phyloP scores from a whole-genome alignment of 2,329 filamentous ascomycete species.

The Fusarium secorum region DNA sequence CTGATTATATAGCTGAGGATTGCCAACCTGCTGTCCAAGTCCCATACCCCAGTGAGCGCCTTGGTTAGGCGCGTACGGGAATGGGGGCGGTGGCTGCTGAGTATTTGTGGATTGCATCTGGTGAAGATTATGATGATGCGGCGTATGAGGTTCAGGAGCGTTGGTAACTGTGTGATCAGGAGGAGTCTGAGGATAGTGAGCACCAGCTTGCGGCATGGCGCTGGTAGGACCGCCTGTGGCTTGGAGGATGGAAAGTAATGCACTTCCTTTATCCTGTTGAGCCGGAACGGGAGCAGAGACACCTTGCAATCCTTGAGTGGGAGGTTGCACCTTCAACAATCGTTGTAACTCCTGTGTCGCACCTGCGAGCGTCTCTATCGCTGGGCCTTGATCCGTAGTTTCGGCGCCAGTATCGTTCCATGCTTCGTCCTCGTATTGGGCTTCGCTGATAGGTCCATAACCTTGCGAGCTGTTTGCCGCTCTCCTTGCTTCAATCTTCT shows the following conservation, averaged over 20 bases:
- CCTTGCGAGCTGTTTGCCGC: slow-evolving; percentile 51
- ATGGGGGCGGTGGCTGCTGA: slow-evolving; percentile 46
- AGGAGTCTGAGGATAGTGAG: slow-evolving; percentile 57
- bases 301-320: slow-evolving; percentile 57
- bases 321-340: slow-evolving; percentile 63
- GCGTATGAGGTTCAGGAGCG: slow-evolving; percentile 62
- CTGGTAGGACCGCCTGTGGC: slow-evolving; percentile 38
- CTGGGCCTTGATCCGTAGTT: slow-evolving; percentile 46
- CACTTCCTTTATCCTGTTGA: slow-evolving; percentile 57
- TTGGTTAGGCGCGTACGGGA: slow-evolving; percentile 40
- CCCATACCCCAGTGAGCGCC: slow-evolving; percentile 25
- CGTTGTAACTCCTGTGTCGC: slow-evolving; percentile 62
- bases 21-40: slow-evolving; percentile 18
- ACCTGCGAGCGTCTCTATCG: slow-evolving; percentile 58
- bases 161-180: slow-evolving; percentile 61
- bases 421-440: slow-evolving; percentile 69
- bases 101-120: slow-evolving; percentile 47
- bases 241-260: slow-evolving; percentile 63
- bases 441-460: slow-evolving; percentile 60
- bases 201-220: slow-evolving; percentile 22
- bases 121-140: slow-evolving; percentile 62
- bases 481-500: slow-evolving; percentile 70
- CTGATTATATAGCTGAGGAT: slow-evolving; percentile 25
- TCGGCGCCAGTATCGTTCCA: slow-evolving; percentile 49
- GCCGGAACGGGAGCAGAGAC: slow-evolving; percentile 30